phyloP scores from a whole-genome alignment of 2,329 filamentous ascomycete species.

The Trematosphaeria pertusa region DNA sequence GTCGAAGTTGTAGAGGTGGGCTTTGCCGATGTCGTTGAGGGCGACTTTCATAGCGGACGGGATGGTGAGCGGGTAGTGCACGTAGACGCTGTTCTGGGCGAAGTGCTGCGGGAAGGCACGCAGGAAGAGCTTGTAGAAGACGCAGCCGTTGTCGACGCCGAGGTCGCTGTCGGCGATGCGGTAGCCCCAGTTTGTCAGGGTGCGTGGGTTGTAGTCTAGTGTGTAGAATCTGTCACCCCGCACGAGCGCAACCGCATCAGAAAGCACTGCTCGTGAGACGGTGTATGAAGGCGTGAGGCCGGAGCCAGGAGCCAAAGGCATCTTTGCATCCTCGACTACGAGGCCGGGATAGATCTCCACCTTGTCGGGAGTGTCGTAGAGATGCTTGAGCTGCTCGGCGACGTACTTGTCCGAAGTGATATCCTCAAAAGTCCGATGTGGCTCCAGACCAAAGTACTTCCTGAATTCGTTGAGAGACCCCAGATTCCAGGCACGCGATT shows the following conservation, averaged over 20 bases:
- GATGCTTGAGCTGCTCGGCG: slow-evolving; percentile 63
- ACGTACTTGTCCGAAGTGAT: slow-evolving; percentile 80
- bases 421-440: slow-evolving; percentile 79
- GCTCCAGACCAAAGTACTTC: slow-evolving; percentile 78
- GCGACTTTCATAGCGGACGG: slow-evolving; percentile 77
- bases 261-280: slow-evolving; percentile 76
- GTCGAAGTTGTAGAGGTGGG: slow-evolving; percentile 72
- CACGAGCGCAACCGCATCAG: slow-evolving; percentile 79
- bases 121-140: slow-evolving; percentile 84
- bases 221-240: slow-evolving; percentile 82
- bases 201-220: slow-evolving; percentile 71
- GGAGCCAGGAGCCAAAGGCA: slow-evolving; percentile 70
- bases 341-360: slow-evolving; percentile 84
- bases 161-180: slow-evolving; percentile 76
- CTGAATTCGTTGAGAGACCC: slow-evolving; percentile 85
- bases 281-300: slow-evolving; percentile 80
- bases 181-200: slow-evolving; percentile 85
- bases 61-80: slow-evolving; percentile 76
- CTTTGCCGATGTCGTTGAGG: slow-evolving; percentile 70
- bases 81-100: slow-evolving; percentile 78
- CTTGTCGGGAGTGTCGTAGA: slow-evolving; percentile 78
- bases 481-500: slow-evolving; percentile 77
- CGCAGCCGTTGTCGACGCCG: slow-evolving; percentile 78
- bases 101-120: slow-evolving; percentile 83
- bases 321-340: slow-evolving; percentile 76